A percentile compares a stretch with the other conserved stretches of the same genome.
phyloP scores from a whole-genome alignment of 2,329 filamentous ascomycete species.

The Penicillium crustosum region DNA sequence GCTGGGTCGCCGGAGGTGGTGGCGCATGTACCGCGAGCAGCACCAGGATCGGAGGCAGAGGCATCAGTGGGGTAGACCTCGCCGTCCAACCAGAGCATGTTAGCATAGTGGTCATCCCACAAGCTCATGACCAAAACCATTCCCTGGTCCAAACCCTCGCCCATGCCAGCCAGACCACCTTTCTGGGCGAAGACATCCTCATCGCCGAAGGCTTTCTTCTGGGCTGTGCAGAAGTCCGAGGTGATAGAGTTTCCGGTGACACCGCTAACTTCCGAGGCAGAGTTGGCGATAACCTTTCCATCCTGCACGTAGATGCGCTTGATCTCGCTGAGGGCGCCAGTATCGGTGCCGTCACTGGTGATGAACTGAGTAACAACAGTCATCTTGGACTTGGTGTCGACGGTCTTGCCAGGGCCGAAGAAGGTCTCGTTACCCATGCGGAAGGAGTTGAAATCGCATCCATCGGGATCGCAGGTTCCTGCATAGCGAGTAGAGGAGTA shows the following conservation, averaged over 20 bases:
- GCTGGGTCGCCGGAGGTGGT: constrained; percentile 54
- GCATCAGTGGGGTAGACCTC: constrained; percentile 55
- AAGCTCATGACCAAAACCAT: constrained; percentile 64
- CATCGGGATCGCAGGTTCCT: constrained; percentile 66
- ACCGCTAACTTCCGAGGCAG: constrained; percentile 47
- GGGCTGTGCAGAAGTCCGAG: constrained; percentile 56
- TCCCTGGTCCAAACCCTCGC: constrained; percentile 54
- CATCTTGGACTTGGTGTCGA: constrained; percentile 61
- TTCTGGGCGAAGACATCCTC: constrained; percentile 53
- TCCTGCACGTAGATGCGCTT: constrained; percentile 66
- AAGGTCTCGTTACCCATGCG: constrained; percentile 64
- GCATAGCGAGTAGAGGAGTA: constrained; percentile 56
- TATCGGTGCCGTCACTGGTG: constrained; percentile 50
- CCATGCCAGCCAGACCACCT: constrained; percentile 59
- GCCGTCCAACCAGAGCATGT: constrained; percentile 76
- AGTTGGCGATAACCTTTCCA: constrained; percentile 60
- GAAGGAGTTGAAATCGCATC: constrained; percentile 70
- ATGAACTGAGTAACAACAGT: constrained; percentile 69
- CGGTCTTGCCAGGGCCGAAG: constrained; percentile 59
- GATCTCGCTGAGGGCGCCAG: constrained; percentile 60
- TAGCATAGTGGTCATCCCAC: constrained; percentile 65
- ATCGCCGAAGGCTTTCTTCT: constrained; percentile 59
- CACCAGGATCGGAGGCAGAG: constrained; percentile 47
- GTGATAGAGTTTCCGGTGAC: constrained; percentile 57
- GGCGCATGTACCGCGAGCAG: constrained; percentile 56